Base-by-base conservation (phyloP, 2,329 filamentous ascomycete species). In the Sphaerulina musiva region DNA sequence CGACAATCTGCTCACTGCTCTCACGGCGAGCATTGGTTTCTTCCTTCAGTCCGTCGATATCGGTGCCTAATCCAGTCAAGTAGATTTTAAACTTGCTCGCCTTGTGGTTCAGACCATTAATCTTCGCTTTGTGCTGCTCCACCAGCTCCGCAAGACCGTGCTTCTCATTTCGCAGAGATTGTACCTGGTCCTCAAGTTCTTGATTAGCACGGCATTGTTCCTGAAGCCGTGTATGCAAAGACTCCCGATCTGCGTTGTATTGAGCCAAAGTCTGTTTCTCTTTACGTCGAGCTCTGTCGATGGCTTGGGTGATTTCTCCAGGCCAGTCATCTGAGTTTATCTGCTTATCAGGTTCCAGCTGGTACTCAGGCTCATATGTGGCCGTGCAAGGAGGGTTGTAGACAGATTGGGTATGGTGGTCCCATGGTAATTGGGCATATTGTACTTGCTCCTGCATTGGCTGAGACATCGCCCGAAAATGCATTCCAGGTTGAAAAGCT, bases 1-100 rank as follows among this genome's bases (percentile, higher is more conserved):
- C 26, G n/a, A 34, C 38, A 26, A 62, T 31, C 31, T 56, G 29
- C 17, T 61, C 55, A 11, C 46, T 44, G 11, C 57, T 51, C 17
- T 52, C 48, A 6, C 48, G 53, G 6, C 44, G 48, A 32, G 48
- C 43, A 23, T 43, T 49, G 23, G 55, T 49, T 9, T 61, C 55
- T n/a, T 48, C 55, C 44, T 53, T 59, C 26, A 66, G 50, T 8
- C 43, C 41, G 39, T 53, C 48, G 6, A 64, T 38, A 43, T 66
- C 64, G n/a, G 54, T 57, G 23, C 59, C 59, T 11, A 66, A 54
- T 12, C 57, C 61, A 38, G 62, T 50, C 11, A 66, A 46, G 44
- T 62, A 66, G 6, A 38, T 59, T 50, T 62, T 64, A 47, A 63
- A 54, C 23, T 48, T 55, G 32, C 48, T 48, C 5, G 55, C 50